Percentiles rank a stretch among this genome's conserved stretches.
Evolutionary conservation across 1,139 yeast species (phyloP).

Genomic region (Saccharomycopsis crataegensis): DNA sequence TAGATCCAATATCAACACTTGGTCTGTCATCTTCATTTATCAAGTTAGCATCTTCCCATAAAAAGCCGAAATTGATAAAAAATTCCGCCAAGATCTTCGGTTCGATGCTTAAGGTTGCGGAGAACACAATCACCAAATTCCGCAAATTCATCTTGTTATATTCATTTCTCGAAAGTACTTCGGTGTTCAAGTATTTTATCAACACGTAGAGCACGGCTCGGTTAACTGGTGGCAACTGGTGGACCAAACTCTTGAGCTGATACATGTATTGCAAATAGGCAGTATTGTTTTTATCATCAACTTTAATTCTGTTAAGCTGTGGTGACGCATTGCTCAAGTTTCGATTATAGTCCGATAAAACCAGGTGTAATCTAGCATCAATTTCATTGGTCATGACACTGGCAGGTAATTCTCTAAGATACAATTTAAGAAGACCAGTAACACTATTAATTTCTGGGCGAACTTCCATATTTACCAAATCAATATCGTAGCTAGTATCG

Average conservation of each 20-base stretch:
- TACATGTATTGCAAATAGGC: conserved; percentile 18
- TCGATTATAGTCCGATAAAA: conserved; percentile 22
- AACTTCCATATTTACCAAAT: conserved; percentile 39
- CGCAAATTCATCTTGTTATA: conserved; percentile 77
- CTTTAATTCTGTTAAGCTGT: conserved; percentile 6
- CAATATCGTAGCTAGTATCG: conserved; percentile 58
- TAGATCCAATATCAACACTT: conserved; percentile 28
- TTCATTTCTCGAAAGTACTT: conserved; percentile 55
- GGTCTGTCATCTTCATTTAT: conserved; percentile 27
- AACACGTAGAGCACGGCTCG: conserved; percentile 57
- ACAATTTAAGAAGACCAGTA: conserved; percentile 70
- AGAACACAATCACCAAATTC: conserved; percentile 77
- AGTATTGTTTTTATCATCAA: conserved; percentile 6
- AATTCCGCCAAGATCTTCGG: conserved; percentile 55
- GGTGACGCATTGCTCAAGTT: conserved; percentile 6
- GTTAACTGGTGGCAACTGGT: conserved; percentile 41
- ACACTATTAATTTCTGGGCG: conserved; percentile 62
- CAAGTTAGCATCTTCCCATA: conserved; percentile 50
- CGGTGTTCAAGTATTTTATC: conserved; percentile 51
- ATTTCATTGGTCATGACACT: conserved; percentile 48
- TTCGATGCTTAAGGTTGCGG: conserved; percentile 74
- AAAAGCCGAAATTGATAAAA: conserved; percentile 55
- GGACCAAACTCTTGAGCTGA: conserved; percentile 22
- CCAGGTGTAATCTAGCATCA: conserved; percentile 4
- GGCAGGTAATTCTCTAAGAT: conserved; percentile 63